Percentiles rank a stretch among this genome's conserved stretches.
phyloP scores from a whole-genome alignment of 2,329 filamentous ascomycete species.

The Falciphora oryzae region DNA sequence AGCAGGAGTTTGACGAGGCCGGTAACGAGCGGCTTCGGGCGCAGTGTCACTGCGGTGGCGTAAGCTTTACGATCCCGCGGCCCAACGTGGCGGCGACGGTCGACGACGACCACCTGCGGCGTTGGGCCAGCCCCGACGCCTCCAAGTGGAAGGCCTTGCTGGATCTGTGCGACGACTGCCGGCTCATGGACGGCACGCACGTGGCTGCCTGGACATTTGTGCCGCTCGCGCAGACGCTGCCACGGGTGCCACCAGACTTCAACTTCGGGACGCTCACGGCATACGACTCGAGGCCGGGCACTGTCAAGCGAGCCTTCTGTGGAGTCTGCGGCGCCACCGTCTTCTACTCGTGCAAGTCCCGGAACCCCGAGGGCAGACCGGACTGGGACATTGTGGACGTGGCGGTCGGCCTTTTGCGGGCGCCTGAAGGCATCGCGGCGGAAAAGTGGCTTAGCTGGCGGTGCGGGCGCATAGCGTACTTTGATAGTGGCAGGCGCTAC shows the following conservation, averaged over 20 bases:
- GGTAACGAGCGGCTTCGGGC: constrained; percentile 35
- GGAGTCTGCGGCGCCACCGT: constrained; percentile 39
- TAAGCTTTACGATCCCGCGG: constrained; percentile 38
- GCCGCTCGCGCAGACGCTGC: constrained; percentile 30
- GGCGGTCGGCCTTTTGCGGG: constrained; percentile 37
- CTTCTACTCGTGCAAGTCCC: constrained; percentile 25
- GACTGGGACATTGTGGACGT: constrained; percentile 34
- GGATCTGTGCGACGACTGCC: constrained; percentile 40
- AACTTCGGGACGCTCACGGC: constrained; percentile 37
- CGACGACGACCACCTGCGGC: constrained; percentile 24
- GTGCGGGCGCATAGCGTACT: constrained; percentile 27
- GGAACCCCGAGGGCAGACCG: constrained; percentile 19
- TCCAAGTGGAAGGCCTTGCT: constrained; percentile 37
- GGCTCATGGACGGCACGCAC: constrained; percentile 35
- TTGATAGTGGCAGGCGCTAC: constrained; percentile 29
- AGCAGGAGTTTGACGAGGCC: constrained; percentile 26
- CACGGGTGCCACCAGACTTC: constrained; percentile 30
- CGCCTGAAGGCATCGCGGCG: constrained; percentile 36
- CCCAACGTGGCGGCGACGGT: constrained; percentile 26
- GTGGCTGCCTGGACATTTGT: constrained; percentile 37
- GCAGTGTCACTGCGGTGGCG: constrained; percentile 40
- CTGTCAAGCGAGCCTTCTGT: constrained; percentile 38
- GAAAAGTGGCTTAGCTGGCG: constrained; percentile 43
- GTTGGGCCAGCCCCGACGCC: constrained; percentile 31
- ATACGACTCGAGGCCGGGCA: constrained; percentile 31